Evolutionary conservation across 177 flowering plant genomes (phyloP), one percentile per base, ranked within the genome.

Genomic region (Telopea speciosissima): DNA sequence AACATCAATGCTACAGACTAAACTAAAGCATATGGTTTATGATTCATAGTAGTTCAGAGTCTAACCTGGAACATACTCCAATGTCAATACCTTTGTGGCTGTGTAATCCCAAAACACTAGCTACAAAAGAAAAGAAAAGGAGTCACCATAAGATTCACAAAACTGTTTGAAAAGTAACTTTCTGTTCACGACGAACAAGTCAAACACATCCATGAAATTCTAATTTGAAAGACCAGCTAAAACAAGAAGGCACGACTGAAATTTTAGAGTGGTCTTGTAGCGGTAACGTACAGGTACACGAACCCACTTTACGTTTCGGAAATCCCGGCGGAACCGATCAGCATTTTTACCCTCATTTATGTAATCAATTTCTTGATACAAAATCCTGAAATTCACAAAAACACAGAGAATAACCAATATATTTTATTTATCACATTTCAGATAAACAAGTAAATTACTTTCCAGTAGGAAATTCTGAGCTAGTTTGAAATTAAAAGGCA

Each of bases 301-400:
- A 66, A 95, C 90, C 99, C 99, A 95, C 88, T 92, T 95, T 65
- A 83, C 71, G 73, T 95, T 95, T 40, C 99, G 97, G 75, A 95
- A 95, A 76, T 95, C 97, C 74, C 99, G 77, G 21, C 97, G 89
- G 79, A 95, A 92, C 75, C 82, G 89, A 78, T 95, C 99, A 76
- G 97, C 97, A 85, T 92, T 95, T 79, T 88, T 91, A 62, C 94
- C 99, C 83, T 95, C 99, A 80, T 95, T 95, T 74, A 95, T 89
- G 66, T 95, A 95, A 79, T 95, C 99, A 75, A 95, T 92, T 81
- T 95, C 99, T 78, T 95, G 88, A 77, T 92, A 95, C 85, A 95
- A 82, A 74, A 90, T 92, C 91, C 99, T 95, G 89, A 70, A 83
- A 78, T 68, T 66, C 56, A 70, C 49, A 44, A 16, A 21, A 70